Evolutionary conservation across 805 yeast species (phyloP).

Genomic region (Pichia cephalocereana): DNA sequence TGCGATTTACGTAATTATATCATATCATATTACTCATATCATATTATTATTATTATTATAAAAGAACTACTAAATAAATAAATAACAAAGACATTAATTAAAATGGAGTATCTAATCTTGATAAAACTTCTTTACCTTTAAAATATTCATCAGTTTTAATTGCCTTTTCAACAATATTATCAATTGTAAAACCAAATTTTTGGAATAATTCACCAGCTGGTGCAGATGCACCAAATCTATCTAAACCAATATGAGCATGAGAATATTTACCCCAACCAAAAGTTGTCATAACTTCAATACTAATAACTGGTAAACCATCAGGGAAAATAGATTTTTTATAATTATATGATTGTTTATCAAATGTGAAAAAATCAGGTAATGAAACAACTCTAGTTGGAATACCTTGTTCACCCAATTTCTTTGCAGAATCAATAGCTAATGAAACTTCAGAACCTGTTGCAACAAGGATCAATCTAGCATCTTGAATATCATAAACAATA

Average conservation of each 20-base stretch:
- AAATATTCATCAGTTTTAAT: conserved; percentile 69
- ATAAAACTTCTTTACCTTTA: conserved; percentile 61
- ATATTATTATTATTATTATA: too few relatives aligned
- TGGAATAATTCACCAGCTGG: conserved; percentile 76
- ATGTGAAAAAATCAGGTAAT: conserved; percentile 85
- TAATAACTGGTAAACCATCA: conserved; percentile 85
- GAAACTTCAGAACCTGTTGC: conserved; percentile 95
- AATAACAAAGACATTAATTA: conserved; percentile 21
- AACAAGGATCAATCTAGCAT: conserved; percentile 67
- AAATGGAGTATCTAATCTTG: conserved; percentile 79
- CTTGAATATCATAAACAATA: conserved; percentile 49
- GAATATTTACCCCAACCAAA: conserved; percentile 92
- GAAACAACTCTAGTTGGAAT: conserved; percentile 78
- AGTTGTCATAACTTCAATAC: conserved; percentile 89
- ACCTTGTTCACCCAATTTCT: conserved; percentile 57
- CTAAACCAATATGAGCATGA: conserved; percentile 92
- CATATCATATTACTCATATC: too few relatives aligned
- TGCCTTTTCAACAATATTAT: conserved; percentile 85
- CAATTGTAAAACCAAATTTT: conserved; percentile 83
- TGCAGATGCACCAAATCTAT: conserved; percentile 96
- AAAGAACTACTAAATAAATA: background rate
- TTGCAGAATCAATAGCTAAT: conserved; percentile 73
- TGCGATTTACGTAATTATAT: too few relatives aligned
- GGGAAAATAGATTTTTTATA: conserved; percentile 86
- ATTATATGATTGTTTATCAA: conserved; percentile 72